These are phyloP conservation scores for Tricholoma hemisulphureum DNA, from an alignment of 768 basidiomycete genomes.

Conservation along the genomic window DNA sequence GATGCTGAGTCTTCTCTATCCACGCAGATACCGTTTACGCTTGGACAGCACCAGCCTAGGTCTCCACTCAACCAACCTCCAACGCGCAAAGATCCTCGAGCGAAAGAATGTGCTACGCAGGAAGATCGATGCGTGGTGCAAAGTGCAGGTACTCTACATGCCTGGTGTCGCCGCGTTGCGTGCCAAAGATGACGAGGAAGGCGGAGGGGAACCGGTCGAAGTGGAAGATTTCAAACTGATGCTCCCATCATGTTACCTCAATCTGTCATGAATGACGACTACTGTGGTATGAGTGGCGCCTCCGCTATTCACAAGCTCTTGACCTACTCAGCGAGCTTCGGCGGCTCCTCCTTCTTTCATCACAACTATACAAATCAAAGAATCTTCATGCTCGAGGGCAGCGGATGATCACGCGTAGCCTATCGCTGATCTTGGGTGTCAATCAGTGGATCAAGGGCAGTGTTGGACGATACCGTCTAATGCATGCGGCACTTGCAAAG, in stretches of 20 bases:
- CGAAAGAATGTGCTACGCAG: conserved; percentile 17
- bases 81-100: conserved; percentile 28
- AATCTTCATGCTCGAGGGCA: conserved; percentile 25
- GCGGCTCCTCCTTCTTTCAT: conserved; percentile 21
- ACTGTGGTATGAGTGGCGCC: neutral
- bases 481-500: neutral
- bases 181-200: neutral
- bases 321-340: conserved; percentile 25
- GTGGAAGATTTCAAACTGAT: neutral
- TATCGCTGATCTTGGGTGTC: conserved; percentile 13
- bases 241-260: neutral
- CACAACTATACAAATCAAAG: conserved; percentile 22
- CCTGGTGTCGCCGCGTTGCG: conserved; percentile 13
- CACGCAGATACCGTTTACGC: conserved; percentile 1
- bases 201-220: neutral
- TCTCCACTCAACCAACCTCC: conserved; percentile 25
- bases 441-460: neutral
- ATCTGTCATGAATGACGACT: neutral
- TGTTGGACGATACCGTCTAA: neutral
- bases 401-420: conserved; percentile 20
- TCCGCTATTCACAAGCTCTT: neutral
- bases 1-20: neutral
- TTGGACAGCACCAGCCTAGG: conserved; percentile 14
- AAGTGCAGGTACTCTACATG: conserved; percentile 29
- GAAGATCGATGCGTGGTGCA: conserved; percentile 27